Conservation (phyloP, 139 green algal species). For the Chlorella sorokiniana region DNA sequence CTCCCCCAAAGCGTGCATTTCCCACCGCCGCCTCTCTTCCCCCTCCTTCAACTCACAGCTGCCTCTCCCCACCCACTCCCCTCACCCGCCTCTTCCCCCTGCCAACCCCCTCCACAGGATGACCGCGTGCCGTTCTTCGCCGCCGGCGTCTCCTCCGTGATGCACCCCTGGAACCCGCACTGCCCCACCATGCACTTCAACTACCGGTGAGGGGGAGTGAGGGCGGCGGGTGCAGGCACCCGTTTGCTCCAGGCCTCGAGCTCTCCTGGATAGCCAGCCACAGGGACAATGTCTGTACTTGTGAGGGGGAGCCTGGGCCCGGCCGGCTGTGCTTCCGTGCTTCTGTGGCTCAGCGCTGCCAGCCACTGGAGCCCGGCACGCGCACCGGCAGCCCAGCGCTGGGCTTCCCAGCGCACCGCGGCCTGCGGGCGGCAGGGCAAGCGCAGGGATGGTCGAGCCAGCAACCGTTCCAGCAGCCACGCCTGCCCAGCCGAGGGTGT, state of each 20-base stretch:
- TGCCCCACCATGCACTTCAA: slow-evolving; percentile 99
- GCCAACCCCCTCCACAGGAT: background rate
- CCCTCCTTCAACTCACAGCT: background rate
- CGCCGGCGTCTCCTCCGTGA: slow-evolving; percentile 94
- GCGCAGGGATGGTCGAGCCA: too few relatives aligned
- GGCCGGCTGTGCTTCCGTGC: too few relatives aligned
- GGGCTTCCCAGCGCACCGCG: too few relatives aligned
- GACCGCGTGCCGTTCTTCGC: slow-evolving; percentile 97
- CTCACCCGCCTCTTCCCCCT: background rate
- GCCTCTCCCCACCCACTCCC: background rate
- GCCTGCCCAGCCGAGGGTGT: background rate
- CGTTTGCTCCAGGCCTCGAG: too few relatives aligned
- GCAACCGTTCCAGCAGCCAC: background rate
- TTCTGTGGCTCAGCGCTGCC: too few relatives aligned
- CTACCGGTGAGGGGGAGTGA: slow-evolving; percentile 77
- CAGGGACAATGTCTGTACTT: too few relatives aligned
- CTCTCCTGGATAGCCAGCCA: too few relatives aligned
- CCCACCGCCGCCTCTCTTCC: background rate
- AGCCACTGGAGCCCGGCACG: too few relatives aligned
- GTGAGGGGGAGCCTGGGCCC: too few relatives aligned
- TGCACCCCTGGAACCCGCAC: slow-evolving; percentile 97
- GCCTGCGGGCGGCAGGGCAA: too few relatives aligned
- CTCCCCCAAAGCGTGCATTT: background rate
- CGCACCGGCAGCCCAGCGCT: too few relatives aligned
- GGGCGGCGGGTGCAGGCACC: background rate